Evolutionary conservation across 371 early-diverging fungal species (phyloP), one percentile per base, ranked within the genome.

Genomic region (Encephalitozoon romaleae): DNA sequence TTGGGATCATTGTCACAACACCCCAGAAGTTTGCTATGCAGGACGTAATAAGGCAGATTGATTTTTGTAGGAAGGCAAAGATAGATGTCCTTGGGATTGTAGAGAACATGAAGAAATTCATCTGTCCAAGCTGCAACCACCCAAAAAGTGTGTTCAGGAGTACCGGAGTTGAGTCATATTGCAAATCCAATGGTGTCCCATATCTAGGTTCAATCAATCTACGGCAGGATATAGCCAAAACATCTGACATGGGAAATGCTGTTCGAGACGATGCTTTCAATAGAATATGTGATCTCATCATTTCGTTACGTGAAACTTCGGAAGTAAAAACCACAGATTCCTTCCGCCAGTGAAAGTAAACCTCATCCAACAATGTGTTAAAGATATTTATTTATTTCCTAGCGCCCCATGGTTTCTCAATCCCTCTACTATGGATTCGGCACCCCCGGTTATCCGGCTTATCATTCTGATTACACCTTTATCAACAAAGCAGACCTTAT

Each of bases 81-180:
- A 69, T 86, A 8, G 11, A 64, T 42, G 68, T 84, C 2, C 9
- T 82, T 51, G 84, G 84, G 32, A 45, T 86, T 1, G 66, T 86
- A n/a, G 83, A 83, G 65, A 86, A 86, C 69, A 86, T 86, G 86
- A 81, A 78, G 38, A 63, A 47, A 6, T 72, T 73, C 39, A 25
- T 28, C 1, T 85, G 86, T 51, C 45, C 15, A 26, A 45, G 49
- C 21, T 85, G 83, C 63, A 21, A 51, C 18, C 65, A 70, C 45
- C 0, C 43, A n/a, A 70, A 79, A 69, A 52, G 45, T 51, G 26
- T 82, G 11, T 79, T 73, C 64, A 45, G 28, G 15, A 68, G 63
- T 76, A 26, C 43, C 12, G 64, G 59, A 34, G 54, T 80, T n/a
- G 64, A 76, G 70, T 26, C 53, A 5, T 74, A 47, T 39, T 78